phyloP scores from a whole-genome alignment of 176 grass and related monocot species.

The Poa annua region DNA sequence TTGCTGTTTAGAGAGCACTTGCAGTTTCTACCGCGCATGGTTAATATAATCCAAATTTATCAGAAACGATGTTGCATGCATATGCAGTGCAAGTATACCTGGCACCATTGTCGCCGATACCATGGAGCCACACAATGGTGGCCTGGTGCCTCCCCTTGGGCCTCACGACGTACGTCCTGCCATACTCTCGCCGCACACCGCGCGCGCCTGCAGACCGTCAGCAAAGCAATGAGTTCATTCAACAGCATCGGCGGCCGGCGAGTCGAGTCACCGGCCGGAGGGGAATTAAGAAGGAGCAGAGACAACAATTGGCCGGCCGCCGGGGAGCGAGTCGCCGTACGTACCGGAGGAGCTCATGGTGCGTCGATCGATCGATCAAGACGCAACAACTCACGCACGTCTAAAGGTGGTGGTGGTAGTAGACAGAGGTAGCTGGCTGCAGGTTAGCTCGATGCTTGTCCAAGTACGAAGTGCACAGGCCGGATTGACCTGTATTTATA shows the following conservation, averaged over 20 bases:
- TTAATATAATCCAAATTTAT: neutral
- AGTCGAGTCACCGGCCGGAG: too few species aligned
- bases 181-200: constrained; percentile 67
- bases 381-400: too few species aligned
- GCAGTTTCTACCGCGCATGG: neutral
- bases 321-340: neutral
- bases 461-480: constrained; percentile 49
- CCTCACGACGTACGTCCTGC: constrained; percentile 91
- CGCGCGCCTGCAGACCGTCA: constrained; percentile 49
- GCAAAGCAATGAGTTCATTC: neutral
- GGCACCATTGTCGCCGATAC: constrained; percentile 87
- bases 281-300: too few species aligned
- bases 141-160: constrained; percentile 90
- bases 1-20: constrained; percentile 12
- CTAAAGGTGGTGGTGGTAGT: too few species aligned
- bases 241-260: neutral
- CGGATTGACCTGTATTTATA: constrained; percentile 69
- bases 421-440: too few species aligned
- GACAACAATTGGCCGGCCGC: too few species aligned
- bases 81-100: constrained; percentile 42
- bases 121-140: constrained; percentile 96
- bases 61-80: neutral
- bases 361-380: neutral
- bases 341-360: constrained; percentile 31
- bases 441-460: neutral